phyloP scores from a whole-genome alignment of 257 asterid species.

The Solanum etuberosum region DNA sequence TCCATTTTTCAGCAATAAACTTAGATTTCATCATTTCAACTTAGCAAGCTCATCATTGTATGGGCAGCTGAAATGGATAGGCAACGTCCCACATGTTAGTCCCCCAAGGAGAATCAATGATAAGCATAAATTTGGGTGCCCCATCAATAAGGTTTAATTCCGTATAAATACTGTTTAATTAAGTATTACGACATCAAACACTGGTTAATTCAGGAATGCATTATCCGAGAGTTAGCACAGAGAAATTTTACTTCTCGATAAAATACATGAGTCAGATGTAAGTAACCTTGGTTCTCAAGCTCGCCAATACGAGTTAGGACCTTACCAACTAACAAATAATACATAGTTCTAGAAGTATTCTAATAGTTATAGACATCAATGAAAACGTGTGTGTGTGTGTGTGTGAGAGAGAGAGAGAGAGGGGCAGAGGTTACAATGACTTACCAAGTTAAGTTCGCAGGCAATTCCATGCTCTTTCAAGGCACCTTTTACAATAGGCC shows the following conservation, averaged over 20 bases:
- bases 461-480: conserved; percentile 61
- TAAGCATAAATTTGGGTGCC: neutral
- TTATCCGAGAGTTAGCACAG: neutral
- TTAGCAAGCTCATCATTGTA: neutral
- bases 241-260: neutral
- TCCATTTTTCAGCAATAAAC: neutral
- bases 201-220: neutral
- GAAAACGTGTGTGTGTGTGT: neutral
- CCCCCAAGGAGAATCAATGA: neutral
- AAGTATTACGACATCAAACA: neutral
- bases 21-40: neutral
- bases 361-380: neutral
- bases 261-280: neutral
- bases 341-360: neutral
- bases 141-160: neutral
- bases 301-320: neutral
- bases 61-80: neutral
- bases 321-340: neutral
- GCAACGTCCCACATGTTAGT: neutral
- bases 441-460: conserved; percentile 65
- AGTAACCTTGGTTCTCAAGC: neutral
- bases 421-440: neutral
- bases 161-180: neutral
- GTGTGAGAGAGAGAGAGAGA: neutral
- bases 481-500: conserved; percentile 73